These are phyloP conservation scores for Thuja plicata DNA, from an alignment of 83 land plant species.

Conservation along the genomic window DNA sequence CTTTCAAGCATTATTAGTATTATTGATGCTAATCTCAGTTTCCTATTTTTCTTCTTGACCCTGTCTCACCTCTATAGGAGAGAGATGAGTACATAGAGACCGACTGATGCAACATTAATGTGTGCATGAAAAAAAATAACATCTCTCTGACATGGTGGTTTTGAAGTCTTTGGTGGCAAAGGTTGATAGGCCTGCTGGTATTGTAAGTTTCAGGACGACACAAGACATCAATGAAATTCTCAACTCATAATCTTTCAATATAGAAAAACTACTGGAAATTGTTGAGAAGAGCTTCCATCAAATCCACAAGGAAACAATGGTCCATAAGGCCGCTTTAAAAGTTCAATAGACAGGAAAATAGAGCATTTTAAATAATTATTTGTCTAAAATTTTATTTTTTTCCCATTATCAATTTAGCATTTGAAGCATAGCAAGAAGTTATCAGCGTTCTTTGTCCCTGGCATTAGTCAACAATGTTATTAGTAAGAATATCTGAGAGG, in stretches of 20 bases:
- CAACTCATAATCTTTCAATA: constrained; percentile 87
- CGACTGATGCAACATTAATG: not conserved
- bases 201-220: constrained; percentile 71
- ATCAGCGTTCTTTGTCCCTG: not conserved
- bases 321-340: constrained; percentile 87
- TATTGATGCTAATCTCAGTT: not conserved
- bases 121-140: constrained; percentile 91
- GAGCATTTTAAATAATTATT: not conserved
- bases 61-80: not conserved
- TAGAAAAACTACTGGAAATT: constrained; percentile 93
- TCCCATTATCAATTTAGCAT: not conserved
- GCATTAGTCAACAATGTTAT: not conserved
- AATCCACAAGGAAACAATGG: constrained; percentile 99
- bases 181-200: constrained; percentile 90
- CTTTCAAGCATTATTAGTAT: not conserved
- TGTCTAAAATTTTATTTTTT: not conserved
- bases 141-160: constrained; percentile 96
- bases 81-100: not conserved
- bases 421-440: not conserved
- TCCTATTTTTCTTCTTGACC: not conserved
- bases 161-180: constrained; percentile 88
- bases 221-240: constrained; percentile 91
- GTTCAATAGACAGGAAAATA: constrained; percentile 27
- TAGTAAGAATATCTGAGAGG: not conserved
- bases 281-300: constrained; percentile 99